Conservation (phyloP, 129 eudicot genomes). For the Artemisia argyi region DNA sequence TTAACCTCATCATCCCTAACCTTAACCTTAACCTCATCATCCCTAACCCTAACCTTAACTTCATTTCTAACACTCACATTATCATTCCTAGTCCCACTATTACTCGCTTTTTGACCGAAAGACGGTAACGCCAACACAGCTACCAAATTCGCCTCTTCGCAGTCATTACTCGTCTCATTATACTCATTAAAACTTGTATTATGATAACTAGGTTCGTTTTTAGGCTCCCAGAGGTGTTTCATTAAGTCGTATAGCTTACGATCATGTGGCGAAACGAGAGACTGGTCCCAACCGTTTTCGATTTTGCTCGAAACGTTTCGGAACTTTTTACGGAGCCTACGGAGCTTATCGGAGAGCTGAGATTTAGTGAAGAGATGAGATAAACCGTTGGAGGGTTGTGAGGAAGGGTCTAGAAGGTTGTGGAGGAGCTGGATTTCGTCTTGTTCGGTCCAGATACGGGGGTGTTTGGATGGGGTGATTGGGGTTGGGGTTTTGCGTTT, state of each 20-base stretch:
- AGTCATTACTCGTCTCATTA: constrained; percentile 10
- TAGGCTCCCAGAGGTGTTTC: constrained; percentile 60
- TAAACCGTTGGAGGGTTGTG: constrained; percentile 44
- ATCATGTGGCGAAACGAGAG: constrained; percentile 59
- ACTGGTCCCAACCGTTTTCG: constrained; percentile 40
- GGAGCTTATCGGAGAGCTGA: constrained; percentile 78
- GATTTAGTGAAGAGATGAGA: constrained; percentile 67
- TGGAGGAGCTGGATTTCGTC: constrained; percentile 81
- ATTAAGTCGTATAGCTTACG: constrained; percentile 54
- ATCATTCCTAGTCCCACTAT: neutral
- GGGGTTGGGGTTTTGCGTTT: constrained; percentile 60
- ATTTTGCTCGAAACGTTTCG: constrained; percentile 55
- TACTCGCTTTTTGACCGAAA: constrained; percentile 20
- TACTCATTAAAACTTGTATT: neutral
- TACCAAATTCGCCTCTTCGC: too few species aligned
- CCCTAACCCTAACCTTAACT: constrained; percentile 33
- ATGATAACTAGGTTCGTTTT: neutral
- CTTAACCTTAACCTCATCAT: neutral
- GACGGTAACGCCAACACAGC: constrained; percentile 39
- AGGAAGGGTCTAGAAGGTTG: constrained; percentile 48
- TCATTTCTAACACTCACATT: constrained; percentile 29
- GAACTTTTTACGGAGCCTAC: constrained; percentile 69
- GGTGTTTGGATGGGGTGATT: constrained; percentile 53
- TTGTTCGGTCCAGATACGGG: constrained; percentile 75
- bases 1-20: constrained; percentile 6